Percentiles rank a stretch among this genome's conserved stretches.
Evolutionary conservation across 257 asterid species (phyloP).

Genomic region (Anisodus acutangulus): DNA sequence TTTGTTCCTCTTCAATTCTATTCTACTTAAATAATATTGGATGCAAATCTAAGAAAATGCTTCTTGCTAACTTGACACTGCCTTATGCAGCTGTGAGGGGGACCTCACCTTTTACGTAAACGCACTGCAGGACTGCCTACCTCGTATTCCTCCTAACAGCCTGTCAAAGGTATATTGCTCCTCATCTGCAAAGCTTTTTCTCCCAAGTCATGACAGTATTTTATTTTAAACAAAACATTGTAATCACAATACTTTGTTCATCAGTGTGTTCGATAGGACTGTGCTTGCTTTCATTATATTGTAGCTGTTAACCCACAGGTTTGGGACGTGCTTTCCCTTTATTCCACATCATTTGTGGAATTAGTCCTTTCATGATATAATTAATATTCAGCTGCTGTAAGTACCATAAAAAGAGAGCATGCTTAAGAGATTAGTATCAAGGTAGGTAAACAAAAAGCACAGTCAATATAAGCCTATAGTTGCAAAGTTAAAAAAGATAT

Average conservation of each 20-base stretch:
- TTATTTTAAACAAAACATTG: not conserved
- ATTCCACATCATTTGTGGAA: not conserved
- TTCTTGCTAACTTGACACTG: slow-evolving; percentile 27
- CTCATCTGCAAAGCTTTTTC: not conserved
- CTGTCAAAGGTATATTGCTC: slow-evolving; percentile 65
- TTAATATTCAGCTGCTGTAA: not conserved
- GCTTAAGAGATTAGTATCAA: slow-evolving; percentile 12
- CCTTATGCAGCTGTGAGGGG: slow-evolving; percentile 57
- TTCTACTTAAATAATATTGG: not conserved
- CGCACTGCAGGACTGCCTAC: slow-evolving; percentile 61
- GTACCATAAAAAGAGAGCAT: not conserved
- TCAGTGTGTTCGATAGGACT: not conserved
- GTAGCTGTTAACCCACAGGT: not conserved
- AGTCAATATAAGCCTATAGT: not conserved
- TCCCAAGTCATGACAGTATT: not conserved
- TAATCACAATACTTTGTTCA: not conserved
- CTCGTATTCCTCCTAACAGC: slow-evolving; percentile 79
- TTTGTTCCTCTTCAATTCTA: not conserved
- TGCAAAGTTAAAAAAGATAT: not conserved
- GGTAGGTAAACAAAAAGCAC: not conserved
- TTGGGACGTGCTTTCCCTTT: slow-evolving; percentile 9
- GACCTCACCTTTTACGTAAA: slow-evolving; percentile 69
- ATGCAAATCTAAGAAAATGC: slow-evolving; percentile 23
- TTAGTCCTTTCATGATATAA: not conserved
- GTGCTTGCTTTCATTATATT: slow-evolving; percentile 5